Evolutionary conservation across 1,284 basidiomycete genomes (phyloP).

Genomic region (Volvariella volvacea): DNA sequence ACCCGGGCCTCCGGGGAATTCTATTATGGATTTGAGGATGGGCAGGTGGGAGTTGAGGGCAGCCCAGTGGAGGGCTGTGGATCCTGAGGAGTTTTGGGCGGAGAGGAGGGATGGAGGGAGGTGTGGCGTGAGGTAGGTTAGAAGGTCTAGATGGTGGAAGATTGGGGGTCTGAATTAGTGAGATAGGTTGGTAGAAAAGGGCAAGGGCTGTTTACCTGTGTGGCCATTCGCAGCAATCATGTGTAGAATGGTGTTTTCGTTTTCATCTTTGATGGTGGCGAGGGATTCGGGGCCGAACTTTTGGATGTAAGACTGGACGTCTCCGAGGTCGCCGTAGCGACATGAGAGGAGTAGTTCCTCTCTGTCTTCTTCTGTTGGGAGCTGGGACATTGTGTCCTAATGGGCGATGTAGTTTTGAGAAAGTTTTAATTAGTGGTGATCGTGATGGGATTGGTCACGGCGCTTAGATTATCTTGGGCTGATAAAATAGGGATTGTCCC

Average conservation of each 20-base stretch:
- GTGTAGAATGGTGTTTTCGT: slow-evolving; percentile 75
- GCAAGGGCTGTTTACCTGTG: slow-evolving; percentile 45
- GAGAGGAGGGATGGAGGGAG: slow-evolving; percentile 53
- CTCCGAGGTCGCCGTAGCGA: slow-evolving; percentile 81
- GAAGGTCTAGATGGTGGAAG: slow-evolving; percentile 54
- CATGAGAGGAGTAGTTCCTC: slow-evolving; percentile 78
- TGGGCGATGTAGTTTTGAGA: no score
- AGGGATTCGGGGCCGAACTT: slow-evolving; percentile 52
- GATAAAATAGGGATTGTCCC: slow-evolving; percentile 5
- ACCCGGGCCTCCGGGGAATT: slow-evolving; percentile 50
- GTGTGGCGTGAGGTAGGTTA: slow-evolving; percentile 63
- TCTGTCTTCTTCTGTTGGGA: slow-evolving; percentile 52
- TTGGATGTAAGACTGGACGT: slow-evolving; percentile 60
- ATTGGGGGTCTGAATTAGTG: slow-evolving; percentile 26
- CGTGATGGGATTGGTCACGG: no score
- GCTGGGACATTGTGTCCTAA: no score
- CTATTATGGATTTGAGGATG: slow-evolving; percentile 61
- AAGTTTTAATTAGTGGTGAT: no score
- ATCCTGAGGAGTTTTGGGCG: slow-evolving; percentile 60
- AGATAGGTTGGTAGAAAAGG: slow-evolving; percentile 18
- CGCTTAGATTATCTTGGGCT: no score
- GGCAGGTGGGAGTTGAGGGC: slow-evolving; percentile 73
- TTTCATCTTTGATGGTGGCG: slow-evolving; percentile 57
- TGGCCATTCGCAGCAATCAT: slow-evolving; percentile 88
- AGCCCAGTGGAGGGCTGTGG: slow-evolving; percentile 87